Evolutionary conservation across 805 yeast species (phyloP).

Genomic region (Candida maris): DNA sequence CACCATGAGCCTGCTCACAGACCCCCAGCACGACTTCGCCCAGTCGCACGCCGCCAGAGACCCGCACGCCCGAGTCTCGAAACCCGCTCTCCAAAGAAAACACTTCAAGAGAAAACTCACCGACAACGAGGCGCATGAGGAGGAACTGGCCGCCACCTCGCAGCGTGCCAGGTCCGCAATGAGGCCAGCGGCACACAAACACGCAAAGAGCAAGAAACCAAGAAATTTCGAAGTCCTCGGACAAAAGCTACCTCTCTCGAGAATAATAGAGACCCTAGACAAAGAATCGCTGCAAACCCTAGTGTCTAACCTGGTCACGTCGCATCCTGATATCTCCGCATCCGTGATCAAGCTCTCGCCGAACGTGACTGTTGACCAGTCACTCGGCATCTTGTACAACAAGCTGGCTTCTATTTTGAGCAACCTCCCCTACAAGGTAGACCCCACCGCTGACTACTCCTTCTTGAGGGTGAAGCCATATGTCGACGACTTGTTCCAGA

Average conservation of each 20-base stretch:
- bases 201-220: slow-evolving; percentile 32
- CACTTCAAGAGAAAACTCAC: slow-evolving; percentile 15
- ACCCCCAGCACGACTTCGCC: slow-evolving; percentile 10
- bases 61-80: slow-evolving; percentile 11
- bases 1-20: slow-evolving; percentile 10
- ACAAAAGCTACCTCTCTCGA: slow-evolving; percentile 54
- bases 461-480: slow-evolving; percentile 67
- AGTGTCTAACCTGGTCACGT: slow-evolving; percentile 48
- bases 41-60: slow-evolving; percentile 11
- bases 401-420: slow-evolving; percentile 43
- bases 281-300: slow-evolving; percentile 50
- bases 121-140: slow-evolving; percentile 13
- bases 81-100: slow-evolving; percentile 14
- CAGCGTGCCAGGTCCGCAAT: slow-evolving; percentile 5
- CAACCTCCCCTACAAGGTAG: slow-evolving; percentile 73
- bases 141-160: slow-evolving; percentile 5
- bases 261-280: slow-evolving; percentile 69
- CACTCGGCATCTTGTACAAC: slow-evolving; percentile 45
- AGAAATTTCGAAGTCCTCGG: slow-evolving; percentile 43
- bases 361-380: slow-evolving; percentile 49
- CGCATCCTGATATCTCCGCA: slow-evolving; percentile 58
- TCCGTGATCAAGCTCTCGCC: slow-evolving; percentile 55
- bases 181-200: slow-evolving; percentile 8
- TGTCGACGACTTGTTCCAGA: slow-evolving; percentile 64
- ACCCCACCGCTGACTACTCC: slow-evolving; percentile 68